phyloP scores from a whole-genome alignment of 1,284 basidiomycete species.

The Erythrobasidium hasegawianum region DNA sequence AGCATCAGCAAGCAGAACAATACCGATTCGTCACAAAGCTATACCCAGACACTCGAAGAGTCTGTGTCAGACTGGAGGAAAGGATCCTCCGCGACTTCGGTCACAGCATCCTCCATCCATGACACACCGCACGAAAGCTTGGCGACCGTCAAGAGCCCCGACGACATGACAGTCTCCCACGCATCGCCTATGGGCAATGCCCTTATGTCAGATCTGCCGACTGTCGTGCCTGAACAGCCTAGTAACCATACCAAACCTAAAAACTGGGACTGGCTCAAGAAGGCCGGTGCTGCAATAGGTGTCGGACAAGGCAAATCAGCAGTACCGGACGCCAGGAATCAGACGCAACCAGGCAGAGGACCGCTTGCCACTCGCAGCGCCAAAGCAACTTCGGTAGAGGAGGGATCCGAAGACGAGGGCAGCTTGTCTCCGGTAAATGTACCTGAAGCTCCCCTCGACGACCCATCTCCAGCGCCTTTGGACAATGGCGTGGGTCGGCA shows the following conservation, averaged over 20 bases:
- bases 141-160: neutral
- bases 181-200: neutral
- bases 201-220: neutral
- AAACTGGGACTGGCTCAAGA: slow-evolving; percentile 31
- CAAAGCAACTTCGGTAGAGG: no score
- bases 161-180: slow-evolving; percentile 14
- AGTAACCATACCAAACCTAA: slow-evolving; percentile 5
- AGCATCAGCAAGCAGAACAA: neutral
- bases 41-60: slow-evolving; percentile 9
- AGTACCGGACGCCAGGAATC: neutral
- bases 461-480: no score
- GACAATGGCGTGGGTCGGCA: no score
- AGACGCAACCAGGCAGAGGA: neutral
- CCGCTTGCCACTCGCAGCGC: no score
- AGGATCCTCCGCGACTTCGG: slow-evolving; percentile 2
- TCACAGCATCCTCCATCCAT: slow-evolving; percentile 14
- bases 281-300: slow-evolving; percentile 6
- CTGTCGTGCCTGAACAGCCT: neutral
- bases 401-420: no score
- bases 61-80: slow-evolving; percentile 28
- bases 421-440: no score
- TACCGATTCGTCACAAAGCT: neutral
- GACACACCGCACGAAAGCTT: neutral
- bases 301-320: neutral
- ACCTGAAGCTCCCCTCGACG: no score